phyloP scores from a whole-genome alignment of 2,329 filamentous ascomycete genomes.

The Sphaerulina vaccinii region DNA sequence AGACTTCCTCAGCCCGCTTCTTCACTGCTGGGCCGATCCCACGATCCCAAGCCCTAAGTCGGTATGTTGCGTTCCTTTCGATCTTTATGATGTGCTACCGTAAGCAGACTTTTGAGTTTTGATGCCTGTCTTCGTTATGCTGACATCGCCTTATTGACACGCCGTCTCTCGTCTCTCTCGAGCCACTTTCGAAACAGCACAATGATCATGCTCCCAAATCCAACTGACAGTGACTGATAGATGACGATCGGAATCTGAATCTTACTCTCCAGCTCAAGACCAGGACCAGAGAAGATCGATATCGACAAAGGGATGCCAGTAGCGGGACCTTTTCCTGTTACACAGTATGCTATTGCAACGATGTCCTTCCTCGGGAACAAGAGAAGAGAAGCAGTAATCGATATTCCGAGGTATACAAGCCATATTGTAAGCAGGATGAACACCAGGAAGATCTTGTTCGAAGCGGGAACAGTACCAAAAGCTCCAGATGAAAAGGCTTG shows the following conservation, averaged over 20 bases:
- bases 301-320: constrained; percentile 67
- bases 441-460: constrained; percentile 65
- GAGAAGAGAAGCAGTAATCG: constrained; percentile 54
- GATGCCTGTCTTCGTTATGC: no score
- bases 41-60: no score
- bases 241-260: constrained; percentile 65
- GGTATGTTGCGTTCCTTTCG: no score
- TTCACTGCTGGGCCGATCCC: no score
- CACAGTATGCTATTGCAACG: constrained; percentile 70
- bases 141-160: no score
- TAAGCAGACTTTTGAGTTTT: no score
- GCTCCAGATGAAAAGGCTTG: constrained; percentile 63
- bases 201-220: constrained; percentile 43
- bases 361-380: constrained; percentile 61
- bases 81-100: no score
- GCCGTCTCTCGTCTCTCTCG: constrained; percentile 51
- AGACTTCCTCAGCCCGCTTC: no score
- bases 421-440: constrained; percentile 67
- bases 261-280: constrained; percentile 55
- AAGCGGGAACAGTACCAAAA: constrained; percentile 56
- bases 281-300: constrained; percentile 63
- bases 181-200: constrained; percentile 46
- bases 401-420: constrained; percentile 61
- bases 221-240: constrained; percentile 50
- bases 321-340: constrained; percentile 69